phyloP scores from a whole-genome alignment of 2,329 filamentous ascomycete species.

The Fusarium sp. region DNA sequence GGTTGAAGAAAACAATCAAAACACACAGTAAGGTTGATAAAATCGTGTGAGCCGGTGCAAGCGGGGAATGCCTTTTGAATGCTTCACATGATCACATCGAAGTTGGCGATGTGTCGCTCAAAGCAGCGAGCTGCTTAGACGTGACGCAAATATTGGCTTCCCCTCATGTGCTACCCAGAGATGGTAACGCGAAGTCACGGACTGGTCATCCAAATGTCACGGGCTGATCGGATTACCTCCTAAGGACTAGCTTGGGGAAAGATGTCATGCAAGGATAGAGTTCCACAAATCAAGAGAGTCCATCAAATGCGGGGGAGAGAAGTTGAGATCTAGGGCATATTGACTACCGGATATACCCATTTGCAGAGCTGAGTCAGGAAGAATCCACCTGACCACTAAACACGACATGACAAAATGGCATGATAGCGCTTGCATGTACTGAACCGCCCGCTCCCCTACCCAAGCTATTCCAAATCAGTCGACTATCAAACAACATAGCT shows the following conservation, averaged over 20 bases:
- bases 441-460: no score
- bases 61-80: neutral
- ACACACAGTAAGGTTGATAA: neutral
- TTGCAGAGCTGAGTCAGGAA: no score
- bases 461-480: no score
- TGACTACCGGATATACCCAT: no score
- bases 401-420: no score
- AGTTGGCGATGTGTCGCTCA: neutral
- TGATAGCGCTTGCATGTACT: no score
- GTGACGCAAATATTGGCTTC: conserved; percentile 17
- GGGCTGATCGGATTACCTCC: conserved; percentile 17
- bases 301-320: conserved; percentile 10
- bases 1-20: no score
- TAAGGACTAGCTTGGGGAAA: conserved; percentile 15
- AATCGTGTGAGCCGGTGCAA: neutral
- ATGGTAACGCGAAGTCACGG: conserved; percentile 32
- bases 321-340: no score
- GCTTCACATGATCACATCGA: neutral
- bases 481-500: no score
- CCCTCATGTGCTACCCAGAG: conserved; percentile 24
- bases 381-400: no score
- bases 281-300: conserved; percentile 15
- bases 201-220: conserved; percentile 15
- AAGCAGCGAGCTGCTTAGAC: neutral
- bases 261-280: neutral